Evolutionary conservation across 257 asterid species (phyloP), one percentile per base, ranked within the genome.

Genomic region (Hygrophila difformis): DNA sequence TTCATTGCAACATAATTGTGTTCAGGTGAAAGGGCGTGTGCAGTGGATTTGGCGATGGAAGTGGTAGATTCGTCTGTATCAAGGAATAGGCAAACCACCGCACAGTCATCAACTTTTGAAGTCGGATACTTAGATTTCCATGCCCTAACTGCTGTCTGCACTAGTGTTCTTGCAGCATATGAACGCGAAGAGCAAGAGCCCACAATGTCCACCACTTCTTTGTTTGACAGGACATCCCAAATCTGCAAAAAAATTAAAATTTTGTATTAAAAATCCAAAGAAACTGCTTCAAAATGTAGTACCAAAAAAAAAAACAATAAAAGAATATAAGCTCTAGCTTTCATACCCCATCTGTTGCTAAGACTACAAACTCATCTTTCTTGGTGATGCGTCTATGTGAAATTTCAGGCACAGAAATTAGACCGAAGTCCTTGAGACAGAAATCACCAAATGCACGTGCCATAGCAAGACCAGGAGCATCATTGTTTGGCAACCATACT

Each of bases 371-470:
- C 63, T 81, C 81, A 22, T 81, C 93, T 36, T 63, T 55, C 43
- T 74, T 77, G 0, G 79, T 47, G 56, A 81, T 62, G 63, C 66
- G 77, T 46, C 87, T 71, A 10, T 68, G 57, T 13, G 76, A 69
- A 35, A 81, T 61, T 43, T 81, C 84, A 12, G 93, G 93, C 28
- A 77, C 82, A 8, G 93, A 74, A 59, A 81, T 81, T 13, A 81
- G 69, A 59, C 93, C 93, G 23, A 61, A 77, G 12, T 81, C 82
- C 67, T 78, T 81, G 49, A 81, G 88, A 53, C 93, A 78, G 58
- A 81, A 81, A 67, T 81, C 93, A 34, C 93, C 93, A 36, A 78
- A 81, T 24, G 88, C 84, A 49, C 88, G 85, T 4, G 93, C 85
- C 88, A 78, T 81, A 47, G 93, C 85, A 37, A 81, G 88, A 38